Evolutionary conservation across 768 basidiomycete genomes (phyloP).

Genomic region (Strobilomyces confusus): DNA sequence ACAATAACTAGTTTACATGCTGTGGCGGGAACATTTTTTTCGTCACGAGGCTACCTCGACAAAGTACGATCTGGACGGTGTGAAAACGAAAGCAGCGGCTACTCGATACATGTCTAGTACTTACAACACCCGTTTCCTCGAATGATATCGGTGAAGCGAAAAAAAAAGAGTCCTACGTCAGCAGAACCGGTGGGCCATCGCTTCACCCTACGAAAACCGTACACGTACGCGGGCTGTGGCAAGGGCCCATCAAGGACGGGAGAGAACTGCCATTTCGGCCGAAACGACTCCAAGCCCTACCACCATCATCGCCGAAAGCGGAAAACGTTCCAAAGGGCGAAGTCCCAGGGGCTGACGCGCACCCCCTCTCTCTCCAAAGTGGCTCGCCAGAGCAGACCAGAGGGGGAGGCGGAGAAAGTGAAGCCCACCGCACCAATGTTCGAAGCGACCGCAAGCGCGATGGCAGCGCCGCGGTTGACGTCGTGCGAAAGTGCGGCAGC

Average conservation of each 20-base stretch:
- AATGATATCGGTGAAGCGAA: no score
- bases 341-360: conserved; percentile 51
- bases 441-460: conserved; percentile 33
- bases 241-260: neutral
- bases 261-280: conserved; percentile 53
- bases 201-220: no score
- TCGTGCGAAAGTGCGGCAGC: conserved; percentile 20
- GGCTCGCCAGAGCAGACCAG: conserved; percentile 78
- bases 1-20: no score
- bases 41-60: no score
- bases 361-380: conserved; percentile 72
- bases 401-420: conserved; percentile 84
- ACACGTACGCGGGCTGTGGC: no score
- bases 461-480: conserved; percentile 49
- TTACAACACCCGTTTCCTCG: no score
- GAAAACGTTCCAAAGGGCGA: conserved; percentile 70
- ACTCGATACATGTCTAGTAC: no score
- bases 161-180: no score
- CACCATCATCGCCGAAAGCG: conserved; percentile 61
- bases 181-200: no score
- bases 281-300: conserved; percentile 67
- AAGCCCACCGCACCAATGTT: conserved; percentile 91
- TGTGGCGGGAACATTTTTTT: no score
- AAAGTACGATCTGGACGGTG: no score
- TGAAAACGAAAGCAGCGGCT: no score